Evolutionary conservation across 1,139 yeast species (phyloP), one percentile per base, ranked within the genome.

Genomic region (Scheffersomyces segobiensis): DNA sequence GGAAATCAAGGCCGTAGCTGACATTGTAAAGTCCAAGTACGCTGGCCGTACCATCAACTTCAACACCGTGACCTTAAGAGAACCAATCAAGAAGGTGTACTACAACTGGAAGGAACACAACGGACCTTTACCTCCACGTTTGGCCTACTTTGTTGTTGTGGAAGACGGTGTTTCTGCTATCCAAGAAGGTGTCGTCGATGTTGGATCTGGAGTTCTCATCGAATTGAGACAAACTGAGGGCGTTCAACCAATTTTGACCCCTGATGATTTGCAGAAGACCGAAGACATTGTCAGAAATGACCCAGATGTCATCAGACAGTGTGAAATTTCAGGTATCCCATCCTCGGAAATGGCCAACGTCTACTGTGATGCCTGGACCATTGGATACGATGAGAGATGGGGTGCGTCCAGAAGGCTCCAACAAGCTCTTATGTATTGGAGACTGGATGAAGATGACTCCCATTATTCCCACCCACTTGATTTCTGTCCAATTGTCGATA

Each of bases 311-410:
- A 87, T 88, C 65, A 86, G 84, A 72, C 93, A 89, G 76, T 88
- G 93, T 79, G 84, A 78, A 56, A 70, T 88, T 60, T 84, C 89
- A 52, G 95, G 95, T 56, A 74, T 88, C 63, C 88, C 91, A 57
- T 82, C 80, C 50, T 74, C 73, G 55, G 88, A 88, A 52, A 89
- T 89, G 91, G 79, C 84, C 73, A 84, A 86, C 67, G 83, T 88
- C 57, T 89, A 87, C 79, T 89, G 95, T 78, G 96, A 89, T 69
- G 93, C 88, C 66, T 89, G 89, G 97, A 88, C 95, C 54, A 88
- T 89, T 69, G 95, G 95, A 59, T 88, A 86, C 70, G 96, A 89
- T 71, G 95, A 88, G 74, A 83, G 95, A 75, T 89, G 93, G 87
- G 96, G 93, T 53, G 84, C 88, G 55, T 80, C 87, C 55, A 87